phyloP scores from a whole-genome alignment of 1,139 yeast species.

The Lodderomyces jiufengensis region DNA sequence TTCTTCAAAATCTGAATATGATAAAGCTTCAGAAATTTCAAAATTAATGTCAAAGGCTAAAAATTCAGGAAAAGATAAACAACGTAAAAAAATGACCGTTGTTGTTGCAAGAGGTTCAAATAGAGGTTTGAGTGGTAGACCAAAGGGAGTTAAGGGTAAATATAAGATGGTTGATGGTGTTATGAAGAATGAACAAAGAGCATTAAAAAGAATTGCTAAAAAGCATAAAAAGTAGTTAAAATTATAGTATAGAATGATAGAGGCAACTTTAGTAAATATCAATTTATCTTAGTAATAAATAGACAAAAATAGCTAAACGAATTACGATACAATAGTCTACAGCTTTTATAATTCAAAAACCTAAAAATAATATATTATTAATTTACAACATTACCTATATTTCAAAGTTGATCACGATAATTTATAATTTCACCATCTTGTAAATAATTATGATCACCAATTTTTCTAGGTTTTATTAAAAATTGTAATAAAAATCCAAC shows the following conservation, averaged over 20 bases:
- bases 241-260: no score
- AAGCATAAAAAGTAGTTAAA: constrained; percentile 46
- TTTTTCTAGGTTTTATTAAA: constrained; percentile 42
- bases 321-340: no score
- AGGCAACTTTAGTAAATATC: no score
- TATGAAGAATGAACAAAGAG: constrained; percentile 95
- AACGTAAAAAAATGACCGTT: constrained; percentile 78
- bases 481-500: constrained; percentile 46
- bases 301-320: no score
- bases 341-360: no score
- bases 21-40: constrained; percentile 89
- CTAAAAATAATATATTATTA: no score
- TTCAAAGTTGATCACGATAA: constrained; percentile 26
- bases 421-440: constrained; percentile 21
- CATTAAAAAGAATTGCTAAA: constrained; percentile 84
- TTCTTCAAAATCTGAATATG: constrained; percentile 80
- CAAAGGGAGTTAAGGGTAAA: constrained; percentile 94
- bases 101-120: constrained; percentile 89
- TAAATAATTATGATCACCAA: constrained; percentile 45
- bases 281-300: no score
- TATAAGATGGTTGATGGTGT: constrained; percentile 99
- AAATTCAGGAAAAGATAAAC: constrained; percentile 63
- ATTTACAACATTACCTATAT: no score
- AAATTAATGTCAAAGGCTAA: constrained; percentile 73
- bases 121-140: constrained; percentile 89